These are phyloP conservation scores for Aspergillus carlsbadensis DNA, from an alignment of 495 filamentous ascomycete genomes.

Conservation along the genomic window DNA sequence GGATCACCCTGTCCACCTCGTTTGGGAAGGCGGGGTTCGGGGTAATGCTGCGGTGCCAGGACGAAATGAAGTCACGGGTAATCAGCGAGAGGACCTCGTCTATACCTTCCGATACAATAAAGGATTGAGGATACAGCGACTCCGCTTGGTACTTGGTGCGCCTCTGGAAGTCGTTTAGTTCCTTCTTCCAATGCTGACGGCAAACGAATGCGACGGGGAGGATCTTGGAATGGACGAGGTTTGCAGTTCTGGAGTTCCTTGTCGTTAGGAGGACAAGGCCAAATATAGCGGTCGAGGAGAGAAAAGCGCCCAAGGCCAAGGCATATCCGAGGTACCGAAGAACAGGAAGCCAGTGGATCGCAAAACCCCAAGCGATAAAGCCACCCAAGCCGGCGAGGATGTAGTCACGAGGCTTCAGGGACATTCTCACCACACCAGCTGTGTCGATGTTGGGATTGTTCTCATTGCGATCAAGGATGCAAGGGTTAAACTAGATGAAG, in stretches of 20 bases:
- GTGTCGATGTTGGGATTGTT: slow-evolving; percentile 19
- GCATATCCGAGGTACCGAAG: slow-evolving; percentile 81
- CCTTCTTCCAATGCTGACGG: slow-evolving; percentile 64
- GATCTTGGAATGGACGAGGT: slow-evolving; percentile 25
- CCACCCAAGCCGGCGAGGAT: slow-evolving; percentile 63
- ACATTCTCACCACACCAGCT: slow-evolving; percentile 56
- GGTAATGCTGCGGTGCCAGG: slow-evolving; percentile 89
- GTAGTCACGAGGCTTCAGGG: slow-evolving; percentile 74
- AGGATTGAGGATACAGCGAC: slow-evolving; percentile 75
- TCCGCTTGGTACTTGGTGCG: slow-evolving; percentile 47
- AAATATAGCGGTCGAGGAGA: slow-evolving; percentile 52
- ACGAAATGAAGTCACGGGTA: slow-evolving; percentile 78
- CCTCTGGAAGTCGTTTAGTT: slow-evolving; percentile 59
- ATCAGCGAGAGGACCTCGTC: slow-evolving; percentile 78
- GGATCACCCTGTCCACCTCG: slow-evolving; percentile 78
- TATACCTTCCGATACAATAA: slow-evolving; percentile 73
- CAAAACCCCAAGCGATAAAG: slow-evolving; percentile 85
- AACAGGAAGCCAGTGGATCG: slow-evolving; percentile 73
- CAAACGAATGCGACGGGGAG: slow-evolving; percentile 58
- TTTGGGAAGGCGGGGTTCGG: slow-evolving; percentile 74
- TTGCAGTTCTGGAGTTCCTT: slow-evolving; percentile 42
- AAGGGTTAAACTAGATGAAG: neutral
- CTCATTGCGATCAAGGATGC: slow-evolving; percentile 35
- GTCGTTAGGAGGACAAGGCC: slow-evolving; percentile 61
- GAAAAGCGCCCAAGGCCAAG: slow-evolving; percentile 62